phyloP scores from a whole-genome alignment of 768 basidiomycete species.

The Tremella mesenterica region DNA sequence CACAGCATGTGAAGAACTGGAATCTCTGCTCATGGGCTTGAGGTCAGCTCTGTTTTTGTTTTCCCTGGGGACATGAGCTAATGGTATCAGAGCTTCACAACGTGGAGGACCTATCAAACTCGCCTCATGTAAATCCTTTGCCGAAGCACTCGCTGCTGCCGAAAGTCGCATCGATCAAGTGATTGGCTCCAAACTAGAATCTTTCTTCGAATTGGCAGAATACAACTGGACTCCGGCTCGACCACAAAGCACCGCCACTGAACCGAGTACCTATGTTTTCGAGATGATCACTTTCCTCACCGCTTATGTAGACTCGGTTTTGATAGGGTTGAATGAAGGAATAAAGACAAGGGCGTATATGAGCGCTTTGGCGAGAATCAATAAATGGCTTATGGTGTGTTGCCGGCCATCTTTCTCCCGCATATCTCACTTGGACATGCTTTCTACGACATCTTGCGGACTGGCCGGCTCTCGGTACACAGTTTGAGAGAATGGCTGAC shows the following conservation, averaged over 20 bases:
- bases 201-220: constrained; percentile 89
- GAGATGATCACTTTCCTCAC: constrained; percentile 94
- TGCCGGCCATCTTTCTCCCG: too few species aligned
- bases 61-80: not conserved
- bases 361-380: constrained; percentile 78
- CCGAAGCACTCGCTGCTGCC: constrained; percentile 59
- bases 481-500: too few species aligned
- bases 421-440: too few species aligned
- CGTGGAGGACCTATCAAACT: constrained; percentile 72
- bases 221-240: constrained; percentile 73
- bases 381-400: constrained; percentile 85
- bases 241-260: constrained; percentile 49
- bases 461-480: too few species aligned
- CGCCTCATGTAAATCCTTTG: constrained; percentile 56
- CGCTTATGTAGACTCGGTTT: constrained; percentile 70
- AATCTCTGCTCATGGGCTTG: constrained; percentile 70
- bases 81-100: constrained; percentile 59
- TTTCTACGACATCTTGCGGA: too few species aligned
- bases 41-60: constrained; percentile 54
- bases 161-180: constrained; percentile 67
- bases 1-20: constrained; percentile 72
- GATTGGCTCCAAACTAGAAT: constrained; percentile 84
- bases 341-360: constrained; percentile 86
- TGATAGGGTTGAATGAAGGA: constrained; percentile 67
- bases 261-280: constrained; percentile 86